Base-by-base conservation (phyloP, 2,329 filamentous ascomycete genomes). In the Stagonosporopsis rhizophila region DNA sequence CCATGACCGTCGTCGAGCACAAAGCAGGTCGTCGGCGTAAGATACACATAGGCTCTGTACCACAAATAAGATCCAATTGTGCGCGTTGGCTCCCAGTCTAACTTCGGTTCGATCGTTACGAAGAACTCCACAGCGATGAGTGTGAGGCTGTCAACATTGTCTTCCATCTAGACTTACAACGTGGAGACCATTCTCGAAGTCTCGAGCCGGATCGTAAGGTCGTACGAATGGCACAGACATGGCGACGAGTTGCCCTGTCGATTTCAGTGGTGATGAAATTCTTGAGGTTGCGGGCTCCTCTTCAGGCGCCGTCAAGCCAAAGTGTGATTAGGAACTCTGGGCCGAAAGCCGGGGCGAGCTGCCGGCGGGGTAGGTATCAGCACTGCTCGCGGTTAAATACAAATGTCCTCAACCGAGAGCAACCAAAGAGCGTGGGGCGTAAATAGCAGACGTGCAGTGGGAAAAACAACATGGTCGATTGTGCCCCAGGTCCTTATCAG, bases 1-100 rank as follows among this genome's bases (percentile, higher is more conserved):
- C 72, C 74, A 15, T 56, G 45, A 27, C 70, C 71, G 48, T 70
- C 64, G 44, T 77, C 75, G 15, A 78, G 65, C 1, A 77, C 69
- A 53, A 75, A 72, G 52, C 73, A 75, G 19, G 70, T 72, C 15
- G 52, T 37, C 2, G 71, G 70, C 0, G 64, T 61, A 4, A 75
- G 62, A 46, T 51, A 35, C 42, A 73, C 54, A 57, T 77, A 78
- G 9, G 70, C 59, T 30, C 61, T 67, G 60, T 72, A 76, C 69
- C 69, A 74, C 11, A 73, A 58, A 47, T 71, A 64, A 5, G 69
- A 69, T 38, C 69, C 69, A 28, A 73, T 67, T 2, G 68, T 74
- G 20, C 64, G 62, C 6, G 69, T 61, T 22, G 69, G 71, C 38
- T 73, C 69, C 30, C 54, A 65, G 47, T 66, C 49, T 28, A 73